Base-by-base conservation (phyloP, 345 rosid species). In the Linum usitatissimum region DNA sequence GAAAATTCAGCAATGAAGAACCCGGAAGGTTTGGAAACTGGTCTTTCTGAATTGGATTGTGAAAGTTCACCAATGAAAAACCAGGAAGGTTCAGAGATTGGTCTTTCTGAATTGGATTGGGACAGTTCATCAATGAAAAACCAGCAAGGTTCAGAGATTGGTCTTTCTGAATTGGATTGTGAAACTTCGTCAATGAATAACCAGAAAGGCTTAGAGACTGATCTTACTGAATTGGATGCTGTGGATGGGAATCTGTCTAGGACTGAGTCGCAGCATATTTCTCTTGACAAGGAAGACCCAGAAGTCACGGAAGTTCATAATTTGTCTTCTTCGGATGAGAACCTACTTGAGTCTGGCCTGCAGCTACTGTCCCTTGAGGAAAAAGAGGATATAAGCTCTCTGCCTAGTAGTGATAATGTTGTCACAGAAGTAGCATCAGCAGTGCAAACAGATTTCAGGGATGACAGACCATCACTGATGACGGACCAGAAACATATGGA, bases 401-500 rank as follows among this genome's bases (percentile, higher is more conserved):
- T 45, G 51, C 17, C 51, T 17, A 45, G 51, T 10, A 45, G 10
- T 45, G 14, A 45, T 45, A 45, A 13, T 45, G 15, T 10, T 10
- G 51, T 45, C 51, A 45, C 51, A 7, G 51, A 10, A 45, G 51
- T 45, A 10, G 4, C 51, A 45, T 3, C 51, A 10, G 17, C 17
- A 15, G 14, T 45, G 17, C 15, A 15, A 45, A 45, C 51, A 45
- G 51, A 45, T 45, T 45, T 45, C 8, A 13, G 51, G 58, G 54
- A 56, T 9, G 18, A 18, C 39, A 58, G 64, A 49, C 23, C 53
- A 10, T 20, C 39, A n/a, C 7, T 57, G n/a, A 65, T 45, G 66
- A 57, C 65, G 36, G 62, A 36, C 18, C 48, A 45, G 12, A 57
- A 62, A 61, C 60, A 39, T 53, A 19, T 28, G 51, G 55, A 69